Base-by-base conservation (phyloP, 2,329 filamentous ascomycete species). In the Bipolaris cookei region DNA sequence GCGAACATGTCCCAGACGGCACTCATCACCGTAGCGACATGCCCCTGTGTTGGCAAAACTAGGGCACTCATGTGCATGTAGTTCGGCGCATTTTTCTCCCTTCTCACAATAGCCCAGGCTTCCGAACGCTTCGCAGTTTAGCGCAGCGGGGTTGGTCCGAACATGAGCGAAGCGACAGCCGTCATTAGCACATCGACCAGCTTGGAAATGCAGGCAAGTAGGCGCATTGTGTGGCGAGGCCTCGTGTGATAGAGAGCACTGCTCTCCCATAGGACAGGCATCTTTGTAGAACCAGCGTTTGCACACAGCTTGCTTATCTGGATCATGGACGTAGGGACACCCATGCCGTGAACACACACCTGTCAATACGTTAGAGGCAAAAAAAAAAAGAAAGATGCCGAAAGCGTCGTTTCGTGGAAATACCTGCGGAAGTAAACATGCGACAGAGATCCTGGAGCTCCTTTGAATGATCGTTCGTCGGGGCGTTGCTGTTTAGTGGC, bases 51-150 rank as follows among this genome's bases (percentile, higher is more conserved):
- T 96, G 84, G 91, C 91, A 81, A 96, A 97, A 76, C 96, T 90
- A 61, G 95, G 94, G 77, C 95, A 98, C 77, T 98, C 94, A 78
- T 90, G 89, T 56, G 94, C 89, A 80, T 99, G 95, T 59, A 92
- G 89, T 63, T 95, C 87, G 58, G 86, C 78, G 78, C 95, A 98
- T 53, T 83, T 78, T 54, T 84, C 83, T 59, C 94, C 95, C 74
- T 90, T 90, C 60, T 90, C 88, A 80, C 95, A 98, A 77, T 92
- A 98, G 51, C 95, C 94, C 71, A 93, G 85, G 51, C 88, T 86
- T 25, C 91, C 94, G 81, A 99, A 98, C 18, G 86, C 80, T 67
- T 88, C 86, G 79, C 95, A 99, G 45, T 97, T 91, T 28, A 85
- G 87, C 48, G 93, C 91, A 72, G 84, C 84, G 64, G 90, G 86